Evolutionary conservation across 257 asterid species (phyloP).

Genomic region (Handroanthus guayacan): DNA sequence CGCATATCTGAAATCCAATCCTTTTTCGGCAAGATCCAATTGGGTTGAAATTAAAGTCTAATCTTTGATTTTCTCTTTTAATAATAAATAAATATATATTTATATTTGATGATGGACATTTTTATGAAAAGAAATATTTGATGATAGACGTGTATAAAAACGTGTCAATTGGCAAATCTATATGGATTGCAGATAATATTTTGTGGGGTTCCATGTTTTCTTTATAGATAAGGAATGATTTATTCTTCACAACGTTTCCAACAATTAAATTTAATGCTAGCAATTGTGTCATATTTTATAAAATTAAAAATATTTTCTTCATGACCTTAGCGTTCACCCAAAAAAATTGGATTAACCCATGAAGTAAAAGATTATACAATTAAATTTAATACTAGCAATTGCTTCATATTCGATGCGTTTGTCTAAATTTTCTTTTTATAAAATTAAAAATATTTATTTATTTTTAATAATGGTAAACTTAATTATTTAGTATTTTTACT

Average conservation of each 20-base stretch:
- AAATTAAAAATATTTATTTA: no score
- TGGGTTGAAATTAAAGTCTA: background rate
- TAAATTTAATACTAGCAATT: no score
- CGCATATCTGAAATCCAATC: conserved; percentile 19
- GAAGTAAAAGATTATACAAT: no score
- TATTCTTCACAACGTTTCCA: background rate
- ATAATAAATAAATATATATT: conserved; percentile 20
- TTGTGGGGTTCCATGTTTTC: conserved; percentile 1
- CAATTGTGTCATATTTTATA: no score
- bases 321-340: no score
- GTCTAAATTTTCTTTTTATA: no score
- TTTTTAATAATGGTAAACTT: no score
- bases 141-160: background rate
- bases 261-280: no score
- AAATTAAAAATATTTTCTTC: no score
- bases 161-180: conserved; percentile 21
- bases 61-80: conserved; percentile 18
- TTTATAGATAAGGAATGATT: background rate
- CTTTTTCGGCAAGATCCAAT: conserved; percentile 26
- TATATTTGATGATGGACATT: background rate
- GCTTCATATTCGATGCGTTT: no score
- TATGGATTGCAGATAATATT: conserved; percentile 28
- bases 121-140: background rate
- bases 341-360: no score
- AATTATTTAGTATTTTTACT: no score